Base-by-base conservation (phyloP, 2,329 filamentous ascomycete species). In the Botrytis fabae region DNA sequence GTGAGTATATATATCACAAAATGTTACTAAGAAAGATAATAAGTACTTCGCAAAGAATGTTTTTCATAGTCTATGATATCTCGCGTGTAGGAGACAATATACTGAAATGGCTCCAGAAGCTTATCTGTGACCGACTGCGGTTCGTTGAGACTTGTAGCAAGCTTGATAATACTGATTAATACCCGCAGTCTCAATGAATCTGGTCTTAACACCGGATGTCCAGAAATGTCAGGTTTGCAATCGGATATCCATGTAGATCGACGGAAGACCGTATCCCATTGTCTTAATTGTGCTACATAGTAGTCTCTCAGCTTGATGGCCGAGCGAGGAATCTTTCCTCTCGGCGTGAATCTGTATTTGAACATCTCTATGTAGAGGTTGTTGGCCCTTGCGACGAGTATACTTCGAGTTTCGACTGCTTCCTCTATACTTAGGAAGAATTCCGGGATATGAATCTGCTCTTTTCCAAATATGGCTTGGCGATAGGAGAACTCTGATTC, bases 401-500 rank as follows among this genome's bases (percentile, higher is more conserved):
- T 8, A 81, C 72, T 40, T 25, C 73, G 46, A 22, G 72, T 69
- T 25, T 61, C 59, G 12, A 57, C 64, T 25, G 77, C 75, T 74
- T 82, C 78, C 63, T 82, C 78, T 73, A 77, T 73, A 44, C 38
- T 32, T 22, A 42, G 89, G 57, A 87, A 87, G 9, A 18, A 32
- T 42, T 62, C 46, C 4, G 73, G 69, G 3, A 72, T 57, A 40
- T 51, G 35, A 22, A 51, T 54, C 64, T 69, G 63, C 32, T 69
- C 54, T 25, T 44, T 44, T 40, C 42, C 61, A 48, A 63, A 69
- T 62, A 62, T 51, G 8, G 65, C 28, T 44, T 40, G 38, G 90
- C 86, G 51, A 77, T 90, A 88, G 75, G 90, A 90, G 0, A 88
- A 89, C 77, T 90, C 90, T 62, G 88, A 88, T 78, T 90, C 71